A percentile compares a stretch with the other conserved stretches of the same genome.
Evolutionary conservation across 2,329 filamentous ascomycete genomes (phyloP).

Genomic region (Metarhizium sp.): DNA sequence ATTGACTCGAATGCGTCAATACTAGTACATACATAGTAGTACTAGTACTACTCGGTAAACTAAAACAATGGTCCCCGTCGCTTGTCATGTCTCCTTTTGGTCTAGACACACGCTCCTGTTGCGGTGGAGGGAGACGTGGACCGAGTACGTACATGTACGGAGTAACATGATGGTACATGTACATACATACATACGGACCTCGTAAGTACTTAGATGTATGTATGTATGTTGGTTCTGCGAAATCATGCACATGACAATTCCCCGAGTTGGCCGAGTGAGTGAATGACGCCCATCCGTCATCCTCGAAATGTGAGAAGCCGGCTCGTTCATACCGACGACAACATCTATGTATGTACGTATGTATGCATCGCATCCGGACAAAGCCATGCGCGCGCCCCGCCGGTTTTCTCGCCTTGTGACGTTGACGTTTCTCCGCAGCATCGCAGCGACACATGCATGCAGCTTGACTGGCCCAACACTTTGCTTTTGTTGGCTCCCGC

Average conservation of each 20-base stretch:
- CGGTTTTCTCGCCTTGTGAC: not conserved
- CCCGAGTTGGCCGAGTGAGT: not conserved
- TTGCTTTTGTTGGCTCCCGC: too few species aligned
- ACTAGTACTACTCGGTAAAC: not conserved
- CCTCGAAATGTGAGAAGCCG: not conserved
- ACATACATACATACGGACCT: not conserved
- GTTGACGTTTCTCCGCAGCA: not conserved
- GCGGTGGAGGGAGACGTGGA: not conserved
- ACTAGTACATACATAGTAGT: not conserved
- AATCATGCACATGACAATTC: not conserved
- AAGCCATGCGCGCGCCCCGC: too few species aligned
- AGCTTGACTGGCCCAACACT: too few species aligned
- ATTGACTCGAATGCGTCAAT: too few species aligned
- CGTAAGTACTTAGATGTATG: not conserved
- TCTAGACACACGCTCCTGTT: not conserved
- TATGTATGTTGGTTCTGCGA: not conserved
- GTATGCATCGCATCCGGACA: not conserved
- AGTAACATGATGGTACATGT: not conserved
- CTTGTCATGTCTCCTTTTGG: not conserved
- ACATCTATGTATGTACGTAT: not conserved
- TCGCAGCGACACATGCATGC: too few species aligned
- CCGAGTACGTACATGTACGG: not conserved
- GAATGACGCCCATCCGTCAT: not conserved
- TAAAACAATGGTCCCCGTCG: not conserved
- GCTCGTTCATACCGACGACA: not conserved